Percentiles rank a stretch among this genome's conserved stretches.
phyloP scores from a whole-genome alignment of 2,329 filamentous ascomycete species.

The Alternaria hordeiaustralica region DNA sequence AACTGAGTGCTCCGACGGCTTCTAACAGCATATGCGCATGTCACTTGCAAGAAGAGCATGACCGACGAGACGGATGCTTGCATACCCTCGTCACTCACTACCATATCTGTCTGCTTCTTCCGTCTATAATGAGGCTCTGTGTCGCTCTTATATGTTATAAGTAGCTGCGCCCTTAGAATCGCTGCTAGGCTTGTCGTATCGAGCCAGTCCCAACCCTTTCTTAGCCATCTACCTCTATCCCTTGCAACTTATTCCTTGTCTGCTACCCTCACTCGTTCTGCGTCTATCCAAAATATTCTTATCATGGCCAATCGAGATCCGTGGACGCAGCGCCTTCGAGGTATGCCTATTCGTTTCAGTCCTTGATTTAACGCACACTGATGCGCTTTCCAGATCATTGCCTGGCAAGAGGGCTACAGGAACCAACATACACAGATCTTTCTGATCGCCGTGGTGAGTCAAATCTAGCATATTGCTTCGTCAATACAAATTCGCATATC shows the following conservation, averaged over 20 bases:
- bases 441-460: constrained; percentile 47
- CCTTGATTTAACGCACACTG: neutral
- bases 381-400: constrained; percentile 41
- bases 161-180: constrained; percentile 3
- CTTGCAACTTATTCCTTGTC: neutral
- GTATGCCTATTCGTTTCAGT: constrained; percentile 17
- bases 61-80: constrained; percentile 25
- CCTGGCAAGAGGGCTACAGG: constrained; percentile 26
- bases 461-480: neutral
- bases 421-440: constrained; percentile 43
- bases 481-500: neutral
- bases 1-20: constrained; percentile 19
- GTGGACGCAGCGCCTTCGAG: constrained; percentile 40
- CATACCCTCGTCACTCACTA: constrained; percentile 20
- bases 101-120: constrained; percentile 5
- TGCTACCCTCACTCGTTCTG: neutral
- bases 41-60: constrained; percentile 25
- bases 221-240: neutral
- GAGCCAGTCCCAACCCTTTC: constrained; percentile 1
- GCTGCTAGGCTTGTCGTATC: neutral
- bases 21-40: constrained; percentile 19
- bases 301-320: constrained; percentile 28
- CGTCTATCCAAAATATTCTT: neutral
- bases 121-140: constrained; percentile 8
- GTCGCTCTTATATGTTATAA: constrained; percentile 9